Percentiles rank a stretch among this genome's conserved stretches.
These are phyloP conservation scores for Pestalotiopsis sp. DNA, from an alignment of 2,329 filamentous ascomycete genomes.

Conservation along the genomic window DNA sequence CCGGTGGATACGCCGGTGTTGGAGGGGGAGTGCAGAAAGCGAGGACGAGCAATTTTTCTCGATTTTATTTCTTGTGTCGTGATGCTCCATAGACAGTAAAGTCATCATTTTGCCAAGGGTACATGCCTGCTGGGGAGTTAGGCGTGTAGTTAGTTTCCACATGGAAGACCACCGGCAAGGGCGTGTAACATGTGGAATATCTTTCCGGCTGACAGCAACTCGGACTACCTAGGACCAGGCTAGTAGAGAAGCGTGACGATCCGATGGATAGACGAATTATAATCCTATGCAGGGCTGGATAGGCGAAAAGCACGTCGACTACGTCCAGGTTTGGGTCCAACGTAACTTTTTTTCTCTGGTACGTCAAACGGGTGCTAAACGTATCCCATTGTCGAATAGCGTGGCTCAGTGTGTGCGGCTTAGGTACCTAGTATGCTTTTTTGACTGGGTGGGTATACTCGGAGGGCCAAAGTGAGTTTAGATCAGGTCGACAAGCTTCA, in stretches of 20 bases:
- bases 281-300: constrained; percentile 5
- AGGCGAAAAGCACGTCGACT: background rate
- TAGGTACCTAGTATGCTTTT: background rate
- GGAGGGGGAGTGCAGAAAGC: constrained; percentile 28
- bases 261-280: background rate
- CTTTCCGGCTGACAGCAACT: background rate
- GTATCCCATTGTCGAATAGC: constrained; percentile 2
- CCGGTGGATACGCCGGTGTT: constrained; percentile 34
- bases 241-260: background rate
- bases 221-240: background rate
- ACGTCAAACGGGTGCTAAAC: background rate
- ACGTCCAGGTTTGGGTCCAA: background rate
- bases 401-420: background rate
- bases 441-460: background rate
- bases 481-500: constrained; percentile 7
- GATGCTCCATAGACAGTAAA: background rate
- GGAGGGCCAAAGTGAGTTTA: background rate
- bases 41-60: constrained; percentile 18
- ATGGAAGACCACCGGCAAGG: background rate
- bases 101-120: background rate
- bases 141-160: background rate
- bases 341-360: background rate
- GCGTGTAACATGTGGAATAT: background rate
- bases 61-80: background rate
- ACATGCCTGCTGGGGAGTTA: background rate